phyloP scores from a whole-genome alignment of 768 basidiomycete species.

The Leccinum barrowsii region DNA sequence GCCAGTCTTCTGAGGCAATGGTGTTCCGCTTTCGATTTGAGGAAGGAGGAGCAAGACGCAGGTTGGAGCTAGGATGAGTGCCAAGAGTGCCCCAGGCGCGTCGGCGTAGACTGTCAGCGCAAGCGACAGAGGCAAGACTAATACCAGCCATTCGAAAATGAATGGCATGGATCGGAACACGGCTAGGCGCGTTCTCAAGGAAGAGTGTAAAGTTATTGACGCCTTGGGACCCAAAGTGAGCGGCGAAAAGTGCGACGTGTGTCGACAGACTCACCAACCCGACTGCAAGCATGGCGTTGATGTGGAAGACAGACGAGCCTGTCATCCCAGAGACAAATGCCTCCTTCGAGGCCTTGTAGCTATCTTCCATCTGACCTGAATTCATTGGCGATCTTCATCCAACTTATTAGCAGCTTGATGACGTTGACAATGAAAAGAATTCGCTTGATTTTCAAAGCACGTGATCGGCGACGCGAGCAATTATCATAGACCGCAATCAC shows the following conservation, averaged over 20 bases:
- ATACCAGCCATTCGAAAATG: conserved; percentile 54
- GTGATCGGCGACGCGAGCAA: conserved; percentile 7
- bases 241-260: neutral
- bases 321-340: conserved; percentile 72
- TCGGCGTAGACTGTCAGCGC: conserved; percentile 76
- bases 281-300: conserved; percentile 66
- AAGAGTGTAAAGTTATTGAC: conserved; percentile 68
- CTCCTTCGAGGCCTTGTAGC: conserved; percentile 79
- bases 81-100: conserved; percentile 48
- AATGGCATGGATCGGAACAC: conserved; percentile 36
- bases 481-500: no score
- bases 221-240: conserved; percentile 43
- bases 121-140: conserved; percentile 76
- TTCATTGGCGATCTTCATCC: neutral
- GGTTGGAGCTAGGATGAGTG: conserved; percentile 46
- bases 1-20: conserved; percentile 46
- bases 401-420: neutral
- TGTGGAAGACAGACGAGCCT: conserved; percentile 64
- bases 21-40: conserved; percentile 41
- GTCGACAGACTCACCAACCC: conserved; percentile 49
- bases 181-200: conserved; percentile 48
- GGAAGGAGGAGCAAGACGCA: conserved; percentile 43
- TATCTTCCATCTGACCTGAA: conserved; percentile 13
- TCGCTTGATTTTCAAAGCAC: no score
- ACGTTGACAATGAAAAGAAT: neutral